Base-by-base conservation (phyloP, 345 rosid genomes). In the Ricinus communis region DNA sequence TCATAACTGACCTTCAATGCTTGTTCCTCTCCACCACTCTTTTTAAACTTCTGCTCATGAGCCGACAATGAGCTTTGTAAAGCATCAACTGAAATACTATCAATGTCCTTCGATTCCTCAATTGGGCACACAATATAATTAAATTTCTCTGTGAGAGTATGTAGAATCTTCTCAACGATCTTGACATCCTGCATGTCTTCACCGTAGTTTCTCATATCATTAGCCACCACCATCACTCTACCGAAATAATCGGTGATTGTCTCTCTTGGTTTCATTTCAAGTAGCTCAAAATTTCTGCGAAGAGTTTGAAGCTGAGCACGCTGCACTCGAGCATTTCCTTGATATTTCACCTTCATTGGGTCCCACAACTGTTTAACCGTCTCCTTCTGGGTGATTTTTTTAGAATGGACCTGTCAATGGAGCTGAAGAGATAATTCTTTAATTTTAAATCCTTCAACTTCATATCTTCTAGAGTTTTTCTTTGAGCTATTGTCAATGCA, bases 301-400 rank as follows among this genome's bases (percentile, higher is more conserved):
- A 50, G 54, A 6, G 21, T 9, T 62, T 62, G 66, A 5, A 62
- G 16, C 11, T 38, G 14, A 3, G 66, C 50, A 18, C 49, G 14
- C 30, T 38, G 15, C 28, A 62, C 50, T 13, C 66, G 38, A 18
- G 66, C 66, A 62, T 21, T n/a, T 62, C 66, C 66, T 2, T 62
- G n/a, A n/a, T n/a, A n/a, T n/a, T n/a, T n/a, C n/a, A n/a, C n/a
- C n/a, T n/a, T n/a, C n/a, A n/a, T n/a, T n/a, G n/a, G n/a, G n/a
- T n/a, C n/a, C n/a, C n/a, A n/a, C n/a, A n/a, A n/a, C n/a, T n/a
- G n/a, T n/a, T 62, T 62, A 0, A 19, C 10, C 0, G 66, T 62
- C 14, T 22, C 18, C 0, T 62, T 62, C 50, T 13, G 21, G 9
- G 43, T 6, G 8, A 31, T 31, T 5, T 30, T 15, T 62, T 41